phyloP scores from a whole-genome alignment of 345 rosid genomes.

The Corymbia maculata region DNA sequence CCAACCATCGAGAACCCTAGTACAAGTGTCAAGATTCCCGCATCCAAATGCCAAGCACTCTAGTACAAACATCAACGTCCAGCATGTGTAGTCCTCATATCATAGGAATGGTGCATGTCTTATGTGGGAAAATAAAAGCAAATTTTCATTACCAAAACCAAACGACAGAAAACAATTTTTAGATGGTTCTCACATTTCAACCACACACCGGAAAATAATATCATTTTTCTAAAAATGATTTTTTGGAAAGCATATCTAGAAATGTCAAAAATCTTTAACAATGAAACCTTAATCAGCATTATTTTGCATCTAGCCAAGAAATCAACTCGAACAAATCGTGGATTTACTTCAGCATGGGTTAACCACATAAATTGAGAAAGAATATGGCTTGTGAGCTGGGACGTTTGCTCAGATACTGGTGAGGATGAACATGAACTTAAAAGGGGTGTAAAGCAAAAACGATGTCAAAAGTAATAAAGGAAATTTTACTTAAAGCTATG shows the following conservation, averaged over 20 bases:
- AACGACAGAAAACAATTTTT: accelerated
- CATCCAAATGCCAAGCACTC: not conserved
- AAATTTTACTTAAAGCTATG: too few species aligned
- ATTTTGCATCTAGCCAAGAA: not conserved
- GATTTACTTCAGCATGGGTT: not conserved
- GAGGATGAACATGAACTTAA: not conserved
- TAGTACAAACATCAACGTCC: not conserved
- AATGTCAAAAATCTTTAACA: too few species aligned
- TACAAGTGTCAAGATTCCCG: not conserved
- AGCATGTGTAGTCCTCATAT: accelerated
- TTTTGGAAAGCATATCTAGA: too few species aligned
- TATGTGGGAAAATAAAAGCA: not conserved
- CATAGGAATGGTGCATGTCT: not conserved
- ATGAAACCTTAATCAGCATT: accelerated
- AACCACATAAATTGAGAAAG: not conserved
- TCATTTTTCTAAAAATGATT: not conserved
- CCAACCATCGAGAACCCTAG: accelerated
- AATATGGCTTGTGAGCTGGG: not conserved
- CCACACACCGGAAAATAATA: not conserved
- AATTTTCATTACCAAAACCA: not conserved
- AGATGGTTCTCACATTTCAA: not conserved
- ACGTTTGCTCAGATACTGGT: not conserved
- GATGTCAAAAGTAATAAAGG: not conserved
- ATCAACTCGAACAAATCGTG: not conserved
- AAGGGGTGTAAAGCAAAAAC: not conserved